Percentiles rank a stretch among this genome's conserved stretches.
Conservation (phyloP, 257 asterid genomes). For the Marsdenia floribunda region DNA sequence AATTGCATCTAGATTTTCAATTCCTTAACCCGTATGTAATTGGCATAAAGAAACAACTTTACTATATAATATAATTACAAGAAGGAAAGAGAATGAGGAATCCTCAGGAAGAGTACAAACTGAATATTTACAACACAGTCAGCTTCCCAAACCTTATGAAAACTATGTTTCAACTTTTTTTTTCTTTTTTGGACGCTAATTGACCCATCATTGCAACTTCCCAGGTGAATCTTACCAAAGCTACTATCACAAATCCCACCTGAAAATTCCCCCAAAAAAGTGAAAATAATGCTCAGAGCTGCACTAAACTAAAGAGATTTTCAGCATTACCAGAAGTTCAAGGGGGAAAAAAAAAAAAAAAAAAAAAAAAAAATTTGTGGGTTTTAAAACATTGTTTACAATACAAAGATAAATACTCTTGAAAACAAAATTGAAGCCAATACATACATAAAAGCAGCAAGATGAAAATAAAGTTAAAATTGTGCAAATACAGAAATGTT, state of each 20-base stretch:
- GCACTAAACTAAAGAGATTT: background rate
- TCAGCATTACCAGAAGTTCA: background rate
- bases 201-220: background rate
- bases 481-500: background rate
- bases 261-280: background rate
- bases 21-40: background rate
- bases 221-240: background rate
- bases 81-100: background rate
- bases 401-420: background rate
- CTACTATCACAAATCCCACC: background rate
- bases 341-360: background rate
- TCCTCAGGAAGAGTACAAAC: background rate
- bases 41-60: slow-evolving; percentile 2
- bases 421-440: slow-evolving; percentile 6
- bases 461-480: background rate
- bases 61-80: background rate
- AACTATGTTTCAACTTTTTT: background rate
- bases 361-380: background rate
- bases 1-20: background rate
- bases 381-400: background rate
- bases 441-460: background rate
- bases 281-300: background rate
- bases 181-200: background rate
- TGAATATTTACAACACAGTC: background rate
- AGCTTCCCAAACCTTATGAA: background rate